phyloP scores from a whole-genome alignment of 1,284 basidiomycete genomes.

The Ceratobasidium theobromae region DNA sequence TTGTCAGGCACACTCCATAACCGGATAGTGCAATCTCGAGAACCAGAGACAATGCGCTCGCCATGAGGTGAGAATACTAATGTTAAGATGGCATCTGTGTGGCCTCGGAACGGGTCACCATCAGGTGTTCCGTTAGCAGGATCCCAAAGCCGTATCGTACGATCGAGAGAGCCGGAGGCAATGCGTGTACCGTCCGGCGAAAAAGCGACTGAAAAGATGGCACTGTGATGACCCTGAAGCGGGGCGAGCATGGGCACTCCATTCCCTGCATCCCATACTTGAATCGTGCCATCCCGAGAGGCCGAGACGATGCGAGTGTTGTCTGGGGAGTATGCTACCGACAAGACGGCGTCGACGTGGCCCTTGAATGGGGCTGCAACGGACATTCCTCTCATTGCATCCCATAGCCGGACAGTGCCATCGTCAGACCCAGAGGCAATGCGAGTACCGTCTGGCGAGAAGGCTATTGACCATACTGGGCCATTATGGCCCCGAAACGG shows the following conservation, averaged over 20 bases:
- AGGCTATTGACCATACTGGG: neutral
- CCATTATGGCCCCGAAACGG: neutral
- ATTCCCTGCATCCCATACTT: neutral
- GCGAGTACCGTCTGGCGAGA: too few species aligned
- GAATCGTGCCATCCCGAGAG: neutral
- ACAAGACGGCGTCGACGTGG: too few species aligned
- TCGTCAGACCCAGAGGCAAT: too few species aligned
- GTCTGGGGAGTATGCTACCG: too few species aligned
- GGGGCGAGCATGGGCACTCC: neutral
- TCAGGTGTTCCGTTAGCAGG: neutral
- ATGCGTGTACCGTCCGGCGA: neutral
- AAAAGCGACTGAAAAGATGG: neutral
- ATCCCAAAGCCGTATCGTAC: neutral
- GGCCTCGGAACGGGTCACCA: neutral
- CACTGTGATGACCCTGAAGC: neutral
- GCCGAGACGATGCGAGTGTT: too few species aligned
- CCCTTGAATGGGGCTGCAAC: too few species aligned
- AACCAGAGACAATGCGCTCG: conserved; percentile 12
- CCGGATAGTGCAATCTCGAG: conserved; percentile 1
- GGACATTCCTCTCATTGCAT: too few species aligned
- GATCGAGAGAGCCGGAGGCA: neutral
- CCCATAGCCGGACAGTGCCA: too few species aligned
- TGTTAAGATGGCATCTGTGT: neutral
- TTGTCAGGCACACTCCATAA: conserved; percentile 3
- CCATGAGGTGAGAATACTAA: conserved; percentile 13